These are phyloP conservation scores for Haplosporangium sp. DNA, from an alignment of 371 early-diverging fungal species.

Conservation along the genomic window DNA sequence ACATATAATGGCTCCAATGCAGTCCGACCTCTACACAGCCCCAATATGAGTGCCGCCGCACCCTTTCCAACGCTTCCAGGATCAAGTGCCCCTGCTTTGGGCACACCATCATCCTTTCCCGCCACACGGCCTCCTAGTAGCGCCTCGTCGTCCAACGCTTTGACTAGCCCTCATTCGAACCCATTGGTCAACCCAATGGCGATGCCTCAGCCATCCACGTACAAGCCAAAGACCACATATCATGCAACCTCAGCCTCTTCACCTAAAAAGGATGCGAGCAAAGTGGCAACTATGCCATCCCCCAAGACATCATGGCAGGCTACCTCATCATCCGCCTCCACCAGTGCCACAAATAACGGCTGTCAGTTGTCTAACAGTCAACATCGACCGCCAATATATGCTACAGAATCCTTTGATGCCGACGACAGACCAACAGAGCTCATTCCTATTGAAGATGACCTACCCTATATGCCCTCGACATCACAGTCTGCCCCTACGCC, in stretches of 20 bases:
- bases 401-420: slow-evolving; percentile 43
- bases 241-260: slow-evolving; percentile 26
- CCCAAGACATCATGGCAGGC: slow-evolving; percentile 26
- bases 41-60: slow-evolving; percentile 20
- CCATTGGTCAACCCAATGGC: slow-evolving; percentile 12
- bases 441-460: slow-evolving; percentile 39
- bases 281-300: slow-evolving; percentile 11
- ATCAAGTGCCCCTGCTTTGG: background rate
- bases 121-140: slow-evolving; percentile 9
- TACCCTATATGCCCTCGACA: background rate
- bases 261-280: slow-evolving; percentile 39
- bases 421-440: slow-evolving; percentile 55
- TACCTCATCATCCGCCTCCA: background rate
- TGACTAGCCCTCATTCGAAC: slow-evolving; percentile 4
- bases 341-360: slow-evolving; percentile 6
- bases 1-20: slow-evolving; percentile 5
- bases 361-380: slow-evolving; percentile 29
- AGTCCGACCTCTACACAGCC: slow-evolving; percentile 25
- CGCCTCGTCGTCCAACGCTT: background rate
- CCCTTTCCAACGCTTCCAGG: slow-evolving; percentile 7
- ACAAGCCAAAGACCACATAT: slow-evolving; percentile 28
- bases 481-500: background rate
- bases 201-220: slow-evolving; percentile 13
- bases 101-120: slow-evolving; percentile 2
- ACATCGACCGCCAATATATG: slow-evolving; percentile 24